Conservation (phyloP, 2,329 filamentous ascomycete species). For the Exophiala oligosperma region DNA sequence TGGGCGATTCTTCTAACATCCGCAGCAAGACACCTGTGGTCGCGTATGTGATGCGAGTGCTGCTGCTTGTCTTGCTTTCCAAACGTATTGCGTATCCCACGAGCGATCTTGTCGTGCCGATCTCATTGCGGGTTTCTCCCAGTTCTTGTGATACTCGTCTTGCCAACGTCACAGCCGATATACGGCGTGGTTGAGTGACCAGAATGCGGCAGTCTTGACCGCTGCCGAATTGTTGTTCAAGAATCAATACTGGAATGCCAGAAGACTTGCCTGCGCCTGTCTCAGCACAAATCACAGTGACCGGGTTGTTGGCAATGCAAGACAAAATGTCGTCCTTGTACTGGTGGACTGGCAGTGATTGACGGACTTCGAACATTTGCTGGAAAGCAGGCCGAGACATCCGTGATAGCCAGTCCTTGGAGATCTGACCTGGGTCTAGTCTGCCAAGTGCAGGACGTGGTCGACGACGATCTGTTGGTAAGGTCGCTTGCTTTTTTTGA, state of each 20-base stretch:
- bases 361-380: conserved; percentile 74
- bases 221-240: conserved; percentile 81
- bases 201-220: conserved; percentile 88
- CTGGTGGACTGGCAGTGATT: conserved; percentile 84
- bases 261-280: conserved; percentile 98
- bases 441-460: not conserved
- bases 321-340: conserved; percentile 77
- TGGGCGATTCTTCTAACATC: conserved; percentile 88
- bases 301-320: conserved; percentile 75
- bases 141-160: conserved; percentile 92
- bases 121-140: conserved; percentile 76
- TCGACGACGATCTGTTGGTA: conserved; percentile 2
- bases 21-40: conserved; percentile 88
- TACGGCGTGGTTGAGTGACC: conserved; percentile 91
- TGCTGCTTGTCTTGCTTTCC: conserved; percentile 79
- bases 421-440: conserved; percentile 14
- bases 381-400: conserved; percentile 54
- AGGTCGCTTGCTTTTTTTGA: too few relatives aligned
- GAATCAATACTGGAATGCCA: conserved; percentile 89
- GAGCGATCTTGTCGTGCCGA: conserved; percentile 79
- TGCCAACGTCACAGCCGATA: conserved; percentile 92
- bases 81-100: conserved; percentile 93
- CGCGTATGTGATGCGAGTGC: conserved; percentile 86
- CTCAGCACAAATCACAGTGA: conserved; percentile 93
- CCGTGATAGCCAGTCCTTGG: conserved; percentile 20